Conservation (phyloP, 768 basidiomycete species). For the Coprinopsis sp. region DNA sequence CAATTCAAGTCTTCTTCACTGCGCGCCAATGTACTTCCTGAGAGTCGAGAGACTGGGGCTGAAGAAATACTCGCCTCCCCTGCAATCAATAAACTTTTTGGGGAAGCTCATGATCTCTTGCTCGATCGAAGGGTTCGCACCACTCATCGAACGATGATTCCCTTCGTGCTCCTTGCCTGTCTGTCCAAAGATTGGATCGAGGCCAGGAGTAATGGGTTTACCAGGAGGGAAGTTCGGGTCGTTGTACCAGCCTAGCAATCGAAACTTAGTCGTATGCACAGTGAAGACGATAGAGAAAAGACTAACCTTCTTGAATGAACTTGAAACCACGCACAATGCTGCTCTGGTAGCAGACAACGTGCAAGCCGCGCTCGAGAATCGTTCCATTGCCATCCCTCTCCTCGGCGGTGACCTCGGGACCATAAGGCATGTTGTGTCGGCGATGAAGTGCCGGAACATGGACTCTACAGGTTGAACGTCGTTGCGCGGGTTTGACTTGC, state of each 20-base stretch:
- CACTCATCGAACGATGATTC: conserved; percentile 19
- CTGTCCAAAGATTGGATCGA: conserved; percentile 47
- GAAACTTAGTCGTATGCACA: background rate
- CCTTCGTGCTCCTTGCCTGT: background rate
- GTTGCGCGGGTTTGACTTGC: conserved; percentile 17
- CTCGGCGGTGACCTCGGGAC: conserved; percentile 41
- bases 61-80: conserved; percentile 54
- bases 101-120: conserved; percentile 16
- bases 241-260: conserved; percentile 34
- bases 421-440: conserved; percentile 47
- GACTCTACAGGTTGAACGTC: conserved; percentile 11
- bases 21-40: conserved; percentile 19
- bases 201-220: conserved; percentile 29
- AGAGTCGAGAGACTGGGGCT: conserved; percentile 43
- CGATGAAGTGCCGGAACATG: conserved; percentile 19
- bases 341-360: conserved; percentile 41
- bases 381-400: conserved; percentile 37
- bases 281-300: background rate
- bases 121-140: conserved; percentile 28
- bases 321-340: conserved; percentile 37
- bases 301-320: conserved; percentile 37
- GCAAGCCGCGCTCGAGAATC: conserved; percentile 38
- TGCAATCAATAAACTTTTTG: conserved; percentile 32
- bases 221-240: conserved; percentile 31
- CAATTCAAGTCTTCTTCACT: background rate